Evolutionary conservation across 441 rosid genomes (phyloP).

Genomic region (Breynia disticha): DNA sequence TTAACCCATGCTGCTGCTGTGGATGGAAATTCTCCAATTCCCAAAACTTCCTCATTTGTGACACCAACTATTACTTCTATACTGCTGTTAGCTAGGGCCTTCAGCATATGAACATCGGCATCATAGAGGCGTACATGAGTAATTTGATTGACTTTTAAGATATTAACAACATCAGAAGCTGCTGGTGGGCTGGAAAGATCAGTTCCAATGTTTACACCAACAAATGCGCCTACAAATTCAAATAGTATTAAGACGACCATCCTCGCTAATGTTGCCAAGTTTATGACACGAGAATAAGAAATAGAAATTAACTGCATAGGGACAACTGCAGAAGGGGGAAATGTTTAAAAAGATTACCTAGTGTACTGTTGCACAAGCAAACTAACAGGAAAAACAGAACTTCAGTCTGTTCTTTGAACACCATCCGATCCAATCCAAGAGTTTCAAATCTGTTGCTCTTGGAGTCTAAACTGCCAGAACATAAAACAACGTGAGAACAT

Average conservation of each 20-base stretch:
- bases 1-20: slow-evolving; percentile 82
- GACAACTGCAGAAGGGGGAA: not conserved
- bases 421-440: slow-evolving; percentile 32
- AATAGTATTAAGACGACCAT: slow-evolving; percentile 3
- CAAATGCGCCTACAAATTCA: slow-evolving; percentile 51
- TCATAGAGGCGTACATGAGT: slow-evolving; percentile 80
- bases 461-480: slow-evolving; percentile 18
- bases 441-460: slow-evolving; percentile 4
- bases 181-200: slow-evolving; percentile 63
- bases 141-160: slow-evolving; percentile 52
- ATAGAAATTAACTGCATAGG: not conserved
- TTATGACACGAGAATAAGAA: not conserved
- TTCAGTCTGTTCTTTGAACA: slow-evolving; percentile 37
- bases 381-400: slow-evolving; percentile 30
- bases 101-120: slow-evolving; percentile 71
- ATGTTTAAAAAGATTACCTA: slow-evolving; percentile 32
- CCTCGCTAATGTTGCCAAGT: too few species aligned
- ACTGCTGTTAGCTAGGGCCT: slow-evolving; percentile 66
- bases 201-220: slow-evolving; percentile 80
- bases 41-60: slow-evolving; percentile 58
- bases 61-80: slow-evolving; percentile 82
- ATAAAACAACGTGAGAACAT: slow-evolving; percentile 8
- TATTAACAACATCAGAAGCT: slow-evolving; percentile 44
- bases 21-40: slow-evolving; percentile 64
- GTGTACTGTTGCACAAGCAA: slow-evolving; percentile 27